Evolutionary conservation across 768 basidiomycete genomes (phyloP).

Genomic region (Cubamyces sp.): DNA sequence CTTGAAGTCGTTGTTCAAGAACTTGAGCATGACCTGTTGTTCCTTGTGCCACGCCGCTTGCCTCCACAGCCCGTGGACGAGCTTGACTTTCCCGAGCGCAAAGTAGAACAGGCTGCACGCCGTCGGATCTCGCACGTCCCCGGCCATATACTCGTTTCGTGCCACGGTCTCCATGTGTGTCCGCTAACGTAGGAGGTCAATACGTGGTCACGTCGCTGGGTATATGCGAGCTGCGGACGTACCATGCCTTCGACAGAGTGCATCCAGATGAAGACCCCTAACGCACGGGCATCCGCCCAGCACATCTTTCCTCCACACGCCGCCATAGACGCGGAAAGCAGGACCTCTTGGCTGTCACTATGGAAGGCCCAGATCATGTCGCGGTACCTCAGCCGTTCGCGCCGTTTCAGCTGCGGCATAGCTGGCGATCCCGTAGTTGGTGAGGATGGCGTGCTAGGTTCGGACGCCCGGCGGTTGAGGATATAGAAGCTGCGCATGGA

Average conservation of each 20-base stretch:
- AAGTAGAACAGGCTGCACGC: conserved; percentile 93
- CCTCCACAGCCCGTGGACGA: conserved; percentile 95
- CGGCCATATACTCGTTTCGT: conserved; percentile 89
- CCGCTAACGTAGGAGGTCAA: conserved; percentile 49
- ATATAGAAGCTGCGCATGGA: conserved; percentile 93
- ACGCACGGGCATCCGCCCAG: conserved; percentile 85
- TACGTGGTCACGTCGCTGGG: not conserved
- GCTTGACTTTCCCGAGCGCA: conserved; percentile 87
- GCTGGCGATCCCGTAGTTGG: conserved; percentile 20
- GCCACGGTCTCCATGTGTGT: conserved; percentile 86
- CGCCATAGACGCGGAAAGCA: conserved; percentile 68
- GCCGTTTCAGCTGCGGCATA: conserved; percentile 54
- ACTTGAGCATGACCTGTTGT: conserved; percentile 86
- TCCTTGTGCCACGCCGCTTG: conserved; percentile 95
- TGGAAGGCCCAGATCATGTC: conserved; percentile 98
- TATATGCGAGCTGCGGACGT: conserved; percentile 31
- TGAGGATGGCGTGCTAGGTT: conserved; percentile 50
- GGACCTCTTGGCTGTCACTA: conserved; percentile 88
- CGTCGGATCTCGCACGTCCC: conserved; percentile 86
- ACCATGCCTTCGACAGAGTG: conserved; percentile 80
- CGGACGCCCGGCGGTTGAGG: conserved; percentile 66
- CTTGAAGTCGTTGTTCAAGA: conserved; percentile 88
- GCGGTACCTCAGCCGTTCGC: conserved; percentile 84
- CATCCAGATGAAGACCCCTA: conserved; percentile 91
- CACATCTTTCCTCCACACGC: conserved; percentile 85